These are phyloP conservation scores for Pseudonectria foliicola DNA, from an alignment of 2,329 filamentous ascomycete genomes.

Conservation along the genomic window DNA sequence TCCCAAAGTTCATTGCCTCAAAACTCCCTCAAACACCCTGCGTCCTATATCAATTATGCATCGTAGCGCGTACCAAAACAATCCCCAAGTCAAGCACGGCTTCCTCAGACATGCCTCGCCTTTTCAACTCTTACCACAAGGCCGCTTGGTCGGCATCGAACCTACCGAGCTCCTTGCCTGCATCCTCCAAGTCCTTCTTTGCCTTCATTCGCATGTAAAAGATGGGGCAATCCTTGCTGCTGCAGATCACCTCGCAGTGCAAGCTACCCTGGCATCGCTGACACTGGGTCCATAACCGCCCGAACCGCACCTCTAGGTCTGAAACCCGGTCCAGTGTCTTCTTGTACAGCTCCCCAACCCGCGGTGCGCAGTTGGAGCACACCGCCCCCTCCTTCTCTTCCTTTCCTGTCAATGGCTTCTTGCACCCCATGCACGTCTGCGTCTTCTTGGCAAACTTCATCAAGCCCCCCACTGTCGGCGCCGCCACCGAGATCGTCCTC, in stretches of 20 bases:
- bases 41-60: no score
- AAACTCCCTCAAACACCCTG: no score
- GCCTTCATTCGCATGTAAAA: slow-evolving; percentile 99
- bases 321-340: slow-evolving; percentile 82
- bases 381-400: slow-evolving; percentile 80
- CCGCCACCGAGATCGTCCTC: slow-evolving; percentile 86
- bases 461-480: slow-evolving; percentile 81
- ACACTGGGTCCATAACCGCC: slow-evolving; percentile 93
- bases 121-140: slow-evolving; percentile 36
- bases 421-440: slow-evolving; percentile 97
- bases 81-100: no score
- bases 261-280: slow-evolving; percentile 96
- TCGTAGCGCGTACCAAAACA: no score
- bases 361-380: slow-evolving; percentile 75
- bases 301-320: slow-evolving; percentile 88
- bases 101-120: slow-evolving; percentile 2
- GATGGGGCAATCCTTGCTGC: slow-evolving; percentile 92
- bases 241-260: slow-evolving; percentile 97
- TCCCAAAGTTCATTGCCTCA: no score
- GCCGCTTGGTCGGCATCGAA: slow-evolving; percentile 83
- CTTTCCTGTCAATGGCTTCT: slow-evolving; percentile 80
- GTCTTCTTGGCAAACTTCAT: slow-evolving; percentile 99
- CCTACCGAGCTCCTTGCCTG: slow-evolving; percentile 77
- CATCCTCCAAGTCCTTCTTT: slow-evolving; percentile 97
- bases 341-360: slow-evolving; percentile 88